Evolutionary conservation across 768 basidiomycete genomes (phyloP).

Genomic region (Collybia nuda): DNA sequence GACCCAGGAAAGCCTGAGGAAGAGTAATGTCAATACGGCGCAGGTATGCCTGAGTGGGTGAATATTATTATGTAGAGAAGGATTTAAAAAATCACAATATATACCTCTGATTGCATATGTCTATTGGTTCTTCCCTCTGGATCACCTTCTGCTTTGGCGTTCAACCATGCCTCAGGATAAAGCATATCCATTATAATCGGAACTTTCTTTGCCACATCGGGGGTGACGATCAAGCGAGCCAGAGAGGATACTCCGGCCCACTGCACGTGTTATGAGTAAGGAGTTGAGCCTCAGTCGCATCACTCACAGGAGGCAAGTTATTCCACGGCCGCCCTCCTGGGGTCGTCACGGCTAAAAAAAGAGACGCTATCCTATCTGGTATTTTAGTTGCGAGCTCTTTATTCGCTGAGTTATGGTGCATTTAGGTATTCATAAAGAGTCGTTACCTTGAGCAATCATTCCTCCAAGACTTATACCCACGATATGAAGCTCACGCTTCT

Average conservation of each 20-base stretch:
- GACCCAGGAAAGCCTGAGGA: slow-evolving; percentile 59
- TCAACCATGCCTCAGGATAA: slow-evolving; percentile 63
- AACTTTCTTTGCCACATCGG: slow-evolving; percentile 47
- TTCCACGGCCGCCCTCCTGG: slow-evolving; percentile 57
- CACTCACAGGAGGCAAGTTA: slow-evolving; percentile 64
- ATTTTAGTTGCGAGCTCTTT: slow-evolving; percentile 69
- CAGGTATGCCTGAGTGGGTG: slow-evolving; percentile 37
- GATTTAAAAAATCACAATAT: slow-evolving; percentile 3
- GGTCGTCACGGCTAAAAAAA: slow-evolving; percentile 69
- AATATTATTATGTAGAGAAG: not conserved
- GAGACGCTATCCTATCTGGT: slow-evolving; percentile 64
- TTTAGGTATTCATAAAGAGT: not conserved
- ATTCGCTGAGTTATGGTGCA: not conserved
- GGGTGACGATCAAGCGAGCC: slow-evolving; percentile 37
- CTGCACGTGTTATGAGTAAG: slow-evolving; percentile 23
- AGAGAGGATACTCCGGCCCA: slow-evolving; percentile 36
- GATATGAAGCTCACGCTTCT: slow-evolving; percentile 58
- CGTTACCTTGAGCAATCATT: slow-evolving; percentile 77
- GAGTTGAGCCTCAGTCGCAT: not conserved
- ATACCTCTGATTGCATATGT: slow-evolving; percentile 56
- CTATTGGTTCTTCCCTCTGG: slow-evolving; percentile 60
- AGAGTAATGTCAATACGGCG: slow-evolving; percentile 50
- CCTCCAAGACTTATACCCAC: slow-evolving; percentile 80
- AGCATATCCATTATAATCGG: slow-evolving; percentile 55
- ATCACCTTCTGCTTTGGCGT: slow-evolving; percentile 50